Percentiles rank a stretch among this genome's conserved stretches.
Evolutionary conservation across 768 basidiomycete genomes (phyloP).

Genomic region (Suillus subalutaceus): DNA sequence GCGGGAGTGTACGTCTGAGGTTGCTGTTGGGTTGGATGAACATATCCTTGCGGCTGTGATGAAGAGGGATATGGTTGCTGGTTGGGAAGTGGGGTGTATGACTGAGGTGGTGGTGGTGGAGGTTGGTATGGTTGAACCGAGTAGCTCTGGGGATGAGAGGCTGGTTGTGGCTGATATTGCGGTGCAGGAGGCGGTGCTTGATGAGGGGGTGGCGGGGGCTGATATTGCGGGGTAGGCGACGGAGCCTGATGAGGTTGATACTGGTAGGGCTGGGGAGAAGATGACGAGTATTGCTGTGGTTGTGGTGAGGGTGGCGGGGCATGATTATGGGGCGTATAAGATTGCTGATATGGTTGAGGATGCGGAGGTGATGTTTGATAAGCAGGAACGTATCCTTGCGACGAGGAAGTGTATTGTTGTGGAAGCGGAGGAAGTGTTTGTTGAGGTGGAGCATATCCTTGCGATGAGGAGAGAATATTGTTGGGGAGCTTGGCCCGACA

Average conservation of each 20-base stretch:
- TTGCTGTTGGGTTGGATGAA: constrained; percentile 17
- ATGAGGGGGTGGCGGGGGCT: constrained; percentile 30
- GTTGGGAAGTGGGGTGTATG: constrained; percentile 5
- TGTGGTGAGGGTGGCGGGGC: constrained; percentile 14
- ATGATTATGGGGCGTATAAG: constrained; percentile 15
- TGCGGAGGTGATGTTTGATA: constrained; percentile 5
- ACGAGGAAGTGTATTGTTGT: constrained; percentile 15
- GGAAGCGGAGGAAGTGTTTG: constrained; percentile 7
- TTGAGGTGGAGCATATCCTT: constrained; percentile 6
- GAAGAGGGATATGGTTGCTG: constrained; percentile 17
- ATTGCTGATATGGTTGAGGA: constrained; percentile 19
- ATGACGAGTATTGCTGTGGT: constrained; percentile 16
- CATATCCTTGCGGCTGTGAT: constrained; percentile 6
- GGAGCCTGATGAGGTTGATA: constrained; percentile 11
- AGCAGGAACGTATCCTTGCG: constrained; percentile 7
- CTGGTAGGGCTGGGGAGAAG: constrained; percentile 19
- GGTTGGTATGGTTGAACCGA: constrained; percentile 20
- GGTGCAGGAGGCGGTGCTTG: constrained; percentile 14
- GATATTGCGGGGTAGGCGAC: neutral
- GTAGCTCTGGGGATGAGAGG: constrained; percentile 32
- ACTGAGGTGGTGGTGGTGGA: constrained; percentile 16
- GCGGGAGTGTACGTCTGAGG: constrained; percentile 19
- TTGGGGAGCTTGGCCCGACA: constrained; percentile 20
- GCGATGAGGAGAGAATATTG: constrained; percentile 11
- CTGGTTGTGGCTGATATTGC: constrained; percentile 27